phyloP scores from a whole-genome alignment of 495 filamentous ascomycete species.

The Neurospora cerealis region DNA sequence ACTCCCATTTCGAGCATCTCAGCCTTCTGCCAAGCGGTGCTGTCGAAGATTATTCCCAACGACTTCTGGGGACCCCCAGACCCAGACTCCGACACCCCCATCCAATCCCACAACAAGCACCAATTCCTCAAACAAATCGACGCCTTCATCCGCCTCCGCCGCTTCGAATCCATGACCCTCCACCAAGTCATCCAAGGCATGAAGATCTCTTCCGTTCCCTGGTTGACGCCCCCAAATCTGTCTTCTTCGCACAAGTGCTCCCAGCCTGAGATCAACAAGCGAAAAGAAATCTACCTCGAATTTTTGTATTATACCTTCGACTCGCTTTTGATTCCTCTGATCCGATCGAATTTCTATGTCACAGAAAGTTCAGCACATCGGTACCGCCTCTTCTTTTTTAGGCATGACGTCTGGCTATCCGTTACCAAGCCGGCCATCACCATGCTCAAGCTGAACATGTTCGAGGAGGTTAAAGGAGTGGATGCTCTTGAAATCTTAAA shows the following conservation, averaged over 20 bases:
- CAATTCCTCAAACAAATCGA: slow-evolving; percentile 58
- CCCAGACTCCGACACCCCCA: not conserved
- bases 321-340: slow-evolving; percentile 77
- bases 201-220: slow-evolving; percentile 56
- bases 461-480: slow-evolving; percentile 61
- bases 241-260: slow-evolving; percentile 44
- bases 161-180: slow-evolving; percentile 71
- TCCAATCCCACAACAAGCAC: slow-evolving; percentile 46
- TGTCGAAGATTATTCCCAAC: slow-evolving; percentile 64
- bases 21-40: slow-evolving; percentile 73
- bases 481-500: slow-evolving; percentile 49
- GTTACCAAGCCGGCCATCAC: slow-evolving; percentile 64
- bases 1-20: slow-evolving; percentile 64
- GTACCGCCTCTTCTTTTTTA: slow-evolving; percentile 84
- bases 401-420: slow-evolving; percentile 81
- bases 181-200: slow-evolving; percentile 68
- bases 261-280: slow-evolving; percentile 62
- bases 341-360: slow-evolving; percentile 83
- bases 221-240: slow-evolving; percentile 53
- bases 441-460: slow-evolving; percentile 60
- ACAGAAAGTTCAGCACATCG: slow-evolving; percentile 78
- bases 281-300: slow-evolving; percentile 69
- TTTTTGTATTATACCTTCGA: slow-evolving; percentile 90
- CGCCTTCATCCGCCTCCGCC: slow-evolving; percentile 63
- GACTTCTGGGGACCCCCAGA: slow-evolving; percentile 56